These are phyloP conservation scores for Fusarium fujikuroi DNA, from an alignment of 2,329 filamentous ascomycete genomes.

Conservation along the genomic window DNA sequence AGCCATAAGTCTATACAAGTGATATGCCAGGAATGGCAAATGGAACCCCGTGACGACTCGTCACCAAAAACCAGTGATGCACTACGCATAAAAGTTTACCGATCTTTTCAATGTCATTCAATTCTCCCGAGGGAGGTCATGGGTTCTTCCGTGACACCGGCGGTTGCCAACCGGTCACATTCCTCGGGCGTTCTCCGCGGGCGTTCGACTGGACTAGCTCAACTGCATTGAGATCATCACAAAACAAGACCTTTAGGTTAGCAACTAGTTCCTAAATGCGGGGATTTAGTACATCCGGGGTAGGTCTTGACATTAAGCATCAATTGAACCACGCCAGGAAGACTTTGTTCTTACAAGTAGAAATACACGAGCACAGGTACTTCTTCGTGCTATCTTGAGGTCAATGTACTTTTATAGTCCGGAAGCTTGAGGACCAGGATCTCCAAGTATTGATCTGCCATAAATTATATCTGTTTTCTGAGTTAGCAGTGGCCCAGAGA, in stretches of 20 bases:
- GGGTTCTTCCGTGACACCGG: background rate
- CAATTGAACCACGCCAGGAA: background rate
- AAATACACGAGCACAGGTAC: background rate
- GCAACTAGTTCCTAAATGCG: background rate
- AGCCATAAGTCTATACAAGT: background rate
- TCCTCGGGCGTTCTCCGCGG: background rate
- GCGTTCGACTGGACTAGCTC: background rate
- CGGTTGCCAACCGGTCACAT: background rate
- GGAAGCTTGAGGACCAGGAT: background rate
- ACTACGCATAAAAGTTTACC: too few species aligned
- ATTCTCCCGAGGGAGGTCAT: background rate
- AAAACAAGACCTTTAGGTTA: background rate
- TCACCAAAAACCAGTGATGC: background rate
- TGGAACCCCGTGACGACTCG: background rate
- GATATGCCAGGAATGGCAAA: background rate
- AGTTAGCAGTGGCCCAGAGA: background rate
- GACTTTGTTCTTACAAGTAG: background rate
- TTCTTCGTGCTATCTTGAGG: background rate
- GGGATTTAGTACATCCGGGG: background rate
- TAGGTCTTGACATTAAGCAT: background rate
- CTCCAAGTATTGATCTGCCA: background rate
- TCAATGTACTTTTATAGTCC: background rate
- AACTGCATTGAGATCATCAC: background rate
- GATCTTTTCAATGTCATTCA: rapidly evolving
- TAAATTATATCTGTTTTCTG: too few species aligned